Base-by-base conservation (phyloP, 495 filamentous ascomycete genomes). In the Podospora sp. region DNA sequence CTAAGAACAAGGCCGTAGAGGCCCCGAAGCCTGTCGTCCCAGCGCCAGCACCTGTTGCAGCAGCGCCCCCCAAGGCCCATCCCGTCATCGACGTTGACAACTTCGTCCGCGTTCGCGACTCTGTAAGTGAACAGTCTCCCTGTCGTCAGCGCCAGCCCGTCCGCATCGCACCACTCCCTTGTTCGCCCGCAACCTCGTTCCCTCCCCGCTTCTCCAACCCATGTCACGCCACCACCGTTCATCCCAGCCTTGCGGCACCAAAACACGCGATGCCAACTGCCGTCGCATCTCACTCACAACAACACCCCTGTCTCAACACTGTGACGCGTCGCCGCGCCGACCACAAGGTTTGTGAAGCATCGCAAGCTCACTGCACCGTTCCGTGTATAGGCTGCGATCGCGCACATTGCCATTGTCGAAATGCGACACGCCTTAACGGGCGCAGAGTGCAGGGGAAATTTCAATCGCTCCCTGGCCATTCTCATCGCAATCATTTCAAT, bases 91-190 rank as follows among this genome's bases (percentile, higher is more conserved):
- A 83, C 25, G 74, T 79, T 49, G 80, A 81, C 21, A 78, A 82
- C 51, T 84, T 84, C 63, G 76, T 83, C 55, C 75, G 80, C 63
- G 81, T 84, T 49, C 77, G 82, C 46, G 82, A 84, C 63, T 82
- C 81, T 46, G 82, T 84, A 80, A 82, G 82, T 75, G 25, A 53
- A 73, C 65, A 33, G 62, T 58, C 67, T 64, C 60, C n/a, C n/a
- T n/a, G n/a, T 59, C 68, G 65, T 62, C 56, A 66, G 58, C 60
- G 60, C 5, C 46, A 25, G 36, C 18, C n/a, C 21, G 35, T 22
- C 40, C 60, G 58, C 52, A 58, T 25, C 33, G 29, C 52, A 56
- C 50, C 27, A 7, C 16, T n/a, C n/a, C 60, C 40, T 14, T 9
- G 11, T 27, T 60, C 25, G 6, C 12, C 7, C 22, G 8, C 57